Evolutionary conservation across 805 yeast genomes (phyloP).

Genomic region (Kregervanrija delftensis): DNA sequence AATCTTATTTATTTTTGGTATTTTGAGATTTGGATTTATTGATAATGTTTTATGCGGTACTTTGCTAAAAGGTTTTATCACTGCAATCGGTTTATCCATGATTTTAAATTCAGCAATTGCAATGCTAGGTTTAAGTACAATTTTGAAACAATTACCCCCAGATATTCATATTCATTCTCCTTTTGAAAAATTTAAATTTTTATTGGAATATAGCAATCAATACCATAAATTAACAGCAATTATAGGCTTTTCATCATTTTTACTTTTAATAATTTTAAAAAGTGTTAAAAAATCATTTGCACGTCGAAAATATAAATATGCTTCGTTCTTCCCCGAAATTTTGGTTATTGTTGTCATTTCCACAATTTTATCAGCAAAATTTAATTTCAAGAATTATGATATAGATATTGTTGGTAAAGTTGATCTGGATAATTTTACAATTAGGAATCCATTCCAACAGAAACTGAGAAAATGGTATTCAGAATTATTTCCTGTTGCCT

Average conservation of each 20-base stretch:
- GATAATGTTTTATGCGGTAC: conserved; percentile 77
- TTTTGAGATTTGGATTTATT: conserved; percentile 78
- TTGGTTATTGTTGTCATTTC: conserved; percentile 61
- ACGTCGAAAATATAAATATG: conserved; percentile 29
- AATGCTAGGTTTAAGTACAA: conserved; percentile 56
- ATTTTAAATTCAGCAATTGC: conserved; percentile 67
- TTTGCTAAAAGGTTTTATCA: conserved; percentile 72
- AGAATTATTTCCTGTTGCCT: conserved; percentile 57
- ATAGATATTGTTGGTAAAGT: conserved; percentile 69
- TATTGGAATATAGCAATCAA: conserved; percentile 40
- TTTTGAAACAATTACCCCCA: conserved; percentile 38
- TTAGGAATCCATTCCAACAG: conserved; percentile 52
- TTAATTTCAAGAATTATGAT: conserved; percentile 45
- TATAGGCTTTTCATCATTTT: conserved; percentile 50
- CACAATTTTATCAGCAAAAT: conserved; percentile 42
- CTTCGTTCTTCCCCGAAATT: conserved; percentile 79
- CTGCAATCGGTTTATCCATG: conserved; percentile 83
- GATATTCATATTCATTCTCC: conserved; percentile 60
- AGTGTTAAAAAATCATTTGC: conserved; percentile 32
- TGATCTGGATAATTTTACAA: conserved; percentile 39
- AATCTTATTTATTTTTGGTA: conserved; percentile 62
- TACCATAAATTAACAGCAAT: conserved; percentile 54
- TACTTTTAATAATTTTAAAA: conserved; percentile 35
- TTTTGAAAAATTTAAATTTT: conserved; percentile 56
- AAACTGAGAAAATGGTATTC: conserved; percentile 41